Evolutionary conservation across 495 filamentous ascomycete genomes (phyloP), one percentile per base, ranked within the genome.

Genomic region (Talaromyces thailandensis): DNA sequence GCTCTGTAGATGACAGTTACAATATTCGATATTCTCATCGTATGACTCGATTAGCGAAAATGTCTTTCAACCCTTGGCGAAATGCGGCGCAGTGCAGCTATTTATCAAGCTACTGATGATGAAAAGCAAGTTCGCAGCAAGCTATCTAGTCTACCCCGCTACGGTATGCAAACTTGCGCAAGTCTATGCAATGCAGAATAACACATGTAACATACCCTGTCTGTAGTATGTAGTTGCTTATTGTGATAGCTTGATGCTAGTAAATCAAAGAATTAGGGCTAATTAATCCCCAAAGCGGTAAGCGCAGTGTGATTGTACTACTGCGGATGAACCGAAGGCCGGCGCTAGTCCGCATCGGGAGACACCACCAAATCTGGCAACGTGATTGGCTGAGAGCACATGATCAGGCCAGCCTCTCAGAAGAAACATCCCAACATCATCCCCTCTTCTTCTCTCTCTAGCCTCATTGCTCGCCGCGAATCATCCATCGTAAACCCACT

Each of bases 401-500:
- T 43, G 37, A 43, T 43, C 43, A 48, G 43, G 43, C 43, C 43
- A 48, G 21, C 43, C n/a, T 48, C 40, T 45, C 6, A 7, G 12
- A 45, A 18, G n/a, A 18, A n/a, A 21, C 32, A 37, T 37, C 32
- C 31, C 31, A 32, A 7, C 31, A 8, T 6, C 35, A 37, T 37
- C 35, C 35, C 35, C 35, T 40, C 35, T 40, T 32, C 28, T 35
- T 18, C 16, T 14, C 18, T 18, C 28, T 57, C 6, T 57, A 57
- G 55, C 16, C 28, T 57, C 26, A 8, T 57, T 57, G 0, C 1
- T 31, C 55, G 29, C 55, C 4, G 29, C 55, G 55, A 57, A 57
- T 57, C 55, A 57, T 28, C 29, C 26, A 2, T 25, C 29, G 29
- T 25, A 57, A 57, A 31, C 55, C 64, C 48, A 63, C 65, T 51